phyloP scores from a whole-genome alignment of 768 basidiomycete genomes.

The Scleroderma citrinum region DNA sequence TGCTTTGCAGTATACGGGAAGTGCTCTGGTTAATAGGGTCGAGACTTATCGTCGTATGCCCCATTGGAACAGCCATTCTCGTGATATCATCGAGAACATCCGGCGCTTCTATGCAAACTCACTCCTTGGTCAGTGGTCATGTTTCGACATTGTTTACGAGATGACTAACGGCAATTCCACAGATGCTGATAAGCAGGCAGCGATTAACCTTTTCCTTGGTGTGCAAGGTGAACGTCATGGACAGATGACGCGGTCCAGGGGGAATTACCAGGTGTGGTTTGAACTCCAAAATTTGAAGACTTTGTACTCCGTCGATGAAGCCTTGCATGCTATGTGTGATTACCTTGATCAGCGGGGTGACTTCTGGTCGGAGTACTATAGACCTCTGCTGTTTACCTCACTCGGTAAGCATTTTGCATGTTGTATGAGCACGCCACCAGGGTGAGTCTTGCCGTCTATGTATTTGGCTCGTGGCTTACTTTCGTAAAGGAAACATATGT shows the following conservation, averaged over 20 bases:
- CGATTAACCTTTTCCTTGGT: constrained; percentile 96
- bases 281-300: constrained; percentile 61
- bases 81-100: constrained; percentile 94
- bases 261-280: constrained; percentile 85
- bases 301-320: constrained; percentile 62
- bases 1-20: constrained; percentile 94
- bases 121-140: constrained; percentile 60
- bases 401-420: constrained; percentile 87
- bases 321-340: constrained; percentile 51
- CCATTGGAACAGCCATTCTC: constrained; percentile 95
- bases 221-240: constrained; percentile 49
- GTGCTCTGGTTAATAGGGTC: constrained; percentile 91
- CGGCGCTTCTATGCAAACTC: constrained; percentile 94
- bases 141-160: not conserved
- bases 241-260: constrained; percentile 46
- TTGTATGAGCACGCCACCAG: constrained; percentile 88
- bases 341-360: constrained; percentile 60
- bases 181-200: constrained; percentile 97
- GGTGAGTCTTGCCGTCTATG: constrained; percentile 40
- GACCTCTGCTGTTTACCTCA: constrained; percentile 77
- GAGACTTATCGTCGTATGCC: constrained; percentile 95
- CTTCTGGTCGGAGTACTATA: constrained; percentile 88
- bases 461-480: not conserved
- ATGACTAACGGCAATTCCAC: constrained; percentile 4
- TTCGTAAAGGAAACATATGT: constrained; percentile 57